Base-by-base conservation (phyloP, 177 flowering plant genomes). In the Vitis hybrid region DNA sequence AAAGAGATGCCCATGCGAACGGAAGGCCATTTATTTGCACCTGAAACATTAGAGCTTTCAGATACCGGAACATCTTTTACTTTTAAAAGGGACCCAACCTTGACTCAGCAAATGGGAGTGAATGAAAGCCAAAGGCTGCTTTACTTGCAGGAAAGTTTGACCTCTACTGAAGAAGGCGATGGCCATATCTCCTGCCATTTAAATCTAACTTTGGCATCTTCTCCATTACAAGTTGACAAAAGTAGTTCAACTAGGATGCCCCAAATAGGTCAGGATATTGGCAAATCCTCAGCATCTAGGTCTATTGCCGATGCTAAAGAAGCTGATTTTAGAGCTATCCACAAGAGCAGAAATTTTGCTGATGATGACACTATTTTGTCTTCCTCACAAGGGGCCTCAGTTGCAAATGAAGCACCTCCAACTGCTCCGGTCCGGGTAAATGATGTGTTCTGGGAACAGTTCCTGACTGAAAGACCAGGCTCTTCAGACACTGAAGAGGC, bases 361-460 rank as follows among this genome's bases (percentile, higher is more conserved):
- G 70, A 74, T 62, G 80, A 77, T 65, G 75, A 66, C 34, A 62
- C 67, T 1, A 68, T 57, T n/a, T 48, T 70, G 40, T 59, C 86
- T 64, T 81, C 88, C 71, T 73, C 83, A 1, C 78, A 68, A 70
- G 88, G 80, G 69, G 73, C 72, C 12, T 77, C 81, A 45, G 68
- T 30, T 51, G 72, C 61, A 52, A 80, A 76, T 68, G 85, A 80
- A 65, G 85, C 5, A 45, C 72, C 78, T 54, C 72, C 82, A 72
- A 80, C 84, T 66, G 66, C 78, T 56, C 88, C 75, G 64, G 85
- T 73, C 56, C 78, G 86, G 73, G 97, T 85, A 15, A 95, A 95
- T 76, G 99, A 95, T 82, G 86, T 82, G 10, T 95, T 95, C 78
- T 95, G 99, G 99, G 99, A 93, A 77, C 98, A 93, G 75, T 95